phyloP scores from a whole-genome alignment of 1,284 basidiomycete genomes.

The Trichosporon inkin region DNA sequence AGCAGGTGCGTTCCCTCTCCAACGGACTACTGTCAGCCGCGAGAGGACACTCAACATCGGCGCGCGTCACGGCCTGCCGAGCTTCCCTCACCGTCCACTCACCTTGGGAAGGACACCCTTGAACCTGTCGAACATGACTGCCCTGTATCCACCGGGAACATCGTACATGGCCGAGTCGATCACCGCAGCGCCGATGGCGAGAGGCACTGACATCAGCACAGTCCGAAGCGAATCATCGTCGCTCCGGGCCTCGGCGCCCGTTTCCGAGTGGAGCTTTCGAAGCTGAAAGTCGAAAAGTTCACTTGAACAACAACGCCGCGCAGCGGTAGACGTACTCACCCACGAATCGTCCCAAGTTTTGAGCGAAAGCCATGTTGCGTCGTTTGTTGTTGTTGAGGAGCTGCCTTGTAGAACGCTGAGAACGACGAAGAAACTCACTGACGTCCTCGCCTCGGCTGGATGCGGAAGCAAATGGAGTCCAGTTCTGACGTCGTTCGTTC shows the following conservation, averaged over 20 bases:
- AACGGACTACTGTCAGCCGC: constrained; percentile 58
- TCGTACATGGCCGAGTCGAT: constrained; percentile 82
- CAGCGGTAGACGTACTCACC: constrained; percentile 19
- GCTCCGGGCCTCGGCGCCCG: neutral
- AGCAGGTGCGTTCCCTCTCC: constrained; percentile 97
- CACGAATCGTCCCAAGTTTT: constrained; percentile 34
- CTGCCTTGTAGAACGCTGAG: neutral
- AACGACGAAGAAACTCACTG: constrained; percentile 7
- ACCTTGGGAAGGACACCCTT: constrained; percentile 80
- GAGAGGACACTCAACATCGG: neutral
- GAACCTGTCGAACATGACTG: constrained; percentile 98
- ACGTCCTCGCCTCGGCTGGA: constrained; percentile 1
- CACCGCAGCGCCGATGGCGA: constrained; percentile 63
- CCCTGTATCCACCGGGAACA: constrained; percentile 81
- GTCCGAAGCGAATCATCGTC: neutral
- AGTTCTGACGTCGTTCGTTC: constrained; percentile 5
- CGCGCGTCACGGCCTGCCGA: no score
- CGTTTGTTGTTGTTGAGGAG: neutral
- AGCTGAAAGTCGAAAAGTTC: neutral
- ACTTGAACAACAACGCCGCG: no score
- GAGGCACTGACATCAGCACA: constrained; percentile 59
- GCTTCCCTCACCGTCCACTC: constrained; percentile 29
- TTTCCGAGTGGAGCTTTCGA: neutral
- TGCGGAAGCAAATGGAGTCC: neutral
- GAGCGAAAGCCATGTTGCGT: constrained; percentile 30